Base-by-base conservation (phyloP, 164 flowering plant genomes). In the Taxillus chinensis region DNA sequence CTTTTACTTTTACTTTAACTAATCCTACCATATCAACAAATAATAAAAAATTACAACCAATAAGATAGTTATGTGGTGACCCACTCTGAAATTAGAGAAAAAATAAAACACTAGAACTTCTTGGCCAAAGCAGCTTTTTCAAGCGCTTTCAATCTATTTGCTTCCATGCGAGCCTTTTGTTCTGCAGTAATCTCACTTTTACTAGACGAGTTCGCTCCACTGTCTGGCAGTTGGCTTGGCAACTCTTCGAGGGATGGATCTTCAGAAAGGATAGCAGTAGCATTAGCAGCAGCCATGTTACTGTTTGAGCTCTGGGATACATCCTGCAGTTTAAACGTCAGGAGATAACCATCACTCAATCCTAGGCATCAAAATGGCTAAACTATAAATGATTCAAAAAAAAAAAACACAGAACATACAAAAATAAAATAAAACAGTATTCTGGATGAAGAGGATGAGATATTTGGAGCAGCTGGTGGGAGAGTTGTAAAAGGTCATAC, bases 101-200 rank as follows among this genome's bases (percentile, higher is more conserved):
- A 4, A 5, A 14, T 11, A n/a, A 52, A 52, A 43, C 9, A 39
- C 51, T 74, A 59, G 72, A 73, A 74, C 64, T 57, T 68, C 68
- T 39, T 66, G 72, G 70, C 66, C 13, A 81, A 70, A 52, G 87
- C 86, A 57, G 86, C 84, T 75, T 70, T 87, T 72, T 84, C 84
- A 41, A 87, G 65, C 56, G 95, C 96, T 81, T 82, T 87, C 62
- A 74, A 64, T 45, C 83, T 75, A 74, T 78, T 84, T 43, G 82
- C 85, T 73, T 82, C 91, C 74, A 83, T 83, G 0, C 86, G 80
- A 70, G 84, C 81, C 73, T 62, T 79, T 56, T 83, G 86, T 45
- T 83, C 88, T 39, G 79, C 89, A 42, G 84, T 66, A 41, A 79
- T 57, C 62, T 62, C 58, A 64, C 4, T 57, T 42, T 55, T 63